Conservation (phyloP, 495 filamentous ascomycete species). For the Penicillium pulvis region DNA sequence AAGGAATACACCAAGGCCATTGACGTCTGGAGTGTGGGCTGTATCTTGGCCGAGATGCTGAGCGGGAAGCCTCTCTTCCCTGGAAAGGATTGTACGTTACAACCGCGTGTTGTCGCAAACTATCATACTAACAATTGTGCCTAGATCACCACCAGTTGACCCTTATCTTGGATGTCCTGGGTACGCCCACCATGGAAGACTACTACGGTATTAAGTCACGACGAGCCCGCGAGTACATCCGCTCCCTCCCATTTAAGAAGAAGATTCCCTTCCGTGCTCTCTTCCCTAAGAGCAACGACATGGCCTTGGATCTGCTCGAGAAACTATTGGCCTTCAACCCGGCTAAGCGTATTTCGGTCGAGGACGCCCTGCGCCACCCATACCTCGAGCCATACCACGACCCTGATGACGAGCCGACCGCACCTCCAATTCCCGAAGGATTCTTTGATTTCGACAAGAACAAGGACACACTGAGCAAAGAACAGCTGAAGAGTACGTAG, state of each 20-base stretch:
- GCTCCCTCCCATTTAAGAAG: slow-evolving; percentile 99
- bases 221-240: slow-evolving; percentile 97
- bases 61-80: slow-evolving; percentile 98
- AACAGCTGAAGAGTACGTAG: slow-evolving; percentile 85
- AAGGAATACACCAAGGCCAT: slow-evolving; percentile 99
- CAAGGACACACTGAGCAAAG: slow-evolving; percentile 98
- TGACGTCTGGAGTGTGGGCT: slow-evolving; percentile 99
- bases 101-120: neutral
- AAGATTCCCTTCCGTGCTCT: slow-evolving; percentile 97
- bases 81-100: slow-evolving; percentile 90
- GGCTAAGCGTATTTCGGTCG: slow-evolving; percentile 96
- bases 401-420: slow-evolving; percentile 97
- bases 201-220: slow-evolving; percentile 99
- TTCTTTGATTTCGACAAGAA: slow-evolving; percentile 99
- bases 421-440: slow-evolving; percentile 92
- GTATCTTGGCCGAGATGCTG: slow-evolving; percentile 99
- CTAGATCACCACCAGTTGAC: slow-evolving; percentile 98
- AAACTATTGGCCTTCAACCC: slow-evolving; percentile 97
- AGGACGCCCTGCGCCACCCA: slow-evolving; percentile 95
- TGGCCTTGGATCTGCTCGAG: slow-evolving; percentile 92
- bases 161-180: slow-evolving; percentile 95
- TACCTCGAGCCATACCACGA: slow-evolving; percentile 99
- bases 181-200: slow-evolving; percentile 99
- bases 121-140: neutral
- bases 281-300: slow-evolving; percentile 95